Conservation (phyloP, 345 rosid genomes). For the Lumnitzera racemosa region DNA sequence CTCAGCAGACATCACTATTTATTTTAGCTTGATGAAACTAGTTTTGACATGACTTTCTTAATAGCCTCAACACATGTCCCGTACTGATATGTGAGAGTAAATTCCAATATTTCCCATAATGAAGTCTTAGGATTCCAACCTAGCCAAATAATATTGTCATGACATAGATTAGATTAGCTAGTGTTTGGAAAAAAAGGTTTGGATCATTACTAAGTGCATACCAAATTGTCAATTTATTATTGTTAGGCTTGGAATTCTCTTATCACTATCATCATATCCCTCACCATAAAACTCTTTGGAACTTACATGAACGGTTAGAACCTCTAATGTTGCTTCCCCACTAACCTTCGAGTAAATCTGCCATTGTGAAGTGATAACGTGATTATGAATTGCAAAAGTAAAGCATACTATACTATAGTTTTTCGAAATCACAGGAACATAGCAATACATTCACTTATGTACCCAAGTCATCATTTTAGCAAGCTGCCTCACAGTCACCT, state of each 20-base stretch:
- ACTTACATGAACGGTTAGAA: conserved; percentile 77
- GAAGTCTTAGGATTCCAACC: conserved; percentile 99
- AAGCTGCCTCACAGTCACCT: conserved; percentile 93
- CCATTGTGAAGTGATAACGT: not conserved
- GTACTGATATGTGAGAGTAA: conserved; percentile 91
- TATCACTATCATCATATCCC: conserved; percentile 96
- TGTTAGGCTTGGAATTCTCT: conserved; percentile 98
- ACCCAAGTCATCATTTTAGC: conserved; percentile 99
- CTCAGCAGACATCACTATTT: no score
- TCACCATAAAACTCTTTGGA: conserved; percentile 91
- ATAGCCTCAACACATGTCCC: conserved; percentile 87
- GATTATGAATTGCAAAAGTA: not conserved
- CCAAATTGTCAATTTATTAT: conserved; percentile 87
- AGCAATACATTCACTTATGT: conserved; percentile 4
- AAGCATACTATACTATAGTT: not conserved
- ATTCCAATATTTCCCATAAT: conserved; percentile 85
- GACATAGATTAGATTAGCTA: not conserved
- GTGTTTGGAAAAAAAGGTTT: not conserved
- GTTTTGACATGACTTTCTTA: conserved; percentile 59
- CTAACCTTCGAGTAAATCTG: conserved; percentile 82
- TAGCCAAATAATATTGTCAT: conserved; percentile 1
- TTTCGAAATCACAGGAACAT: not conserved
- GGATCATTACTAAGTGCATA: conserved; percentile 11
- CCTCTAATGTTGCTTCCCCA: conserved; percentile 52
- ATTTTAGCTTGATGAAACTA: conserved; percentile 33